A percentile compares a stretch with the other conserved stretches of the same genome.
Evolutionary conservation across 1,284 basidiomycete genomes (phyloP).

Genomic region (Chondrostereum purpureum): DNA sequence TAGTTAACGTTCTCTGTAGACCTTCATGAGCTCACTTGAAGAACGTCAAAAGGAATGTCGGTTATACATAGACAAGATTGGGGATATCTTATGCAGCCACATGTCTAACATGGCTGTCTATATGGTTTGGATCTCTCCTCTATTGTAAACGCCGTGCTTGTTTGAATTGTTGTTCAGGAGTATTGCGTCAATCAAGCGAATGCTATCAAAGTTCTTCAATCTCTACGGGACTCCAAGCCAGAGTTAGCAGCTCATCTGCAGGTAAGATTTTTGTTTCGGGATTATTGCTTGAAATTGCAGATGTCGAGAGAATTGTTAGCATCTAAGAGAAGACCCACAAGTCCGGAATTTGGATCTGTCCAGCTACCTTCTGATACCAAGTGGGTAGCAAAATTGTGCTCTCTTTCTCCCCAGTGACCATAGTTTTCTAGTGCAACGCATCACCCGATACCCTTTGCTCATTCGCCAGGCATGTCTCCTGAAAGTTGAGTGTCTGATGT

Average conservation of each 20-base stretch:
- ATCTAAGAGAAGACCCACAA: conserved; percentile 65
- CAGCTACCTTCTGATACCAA: conserved; percentile 86
- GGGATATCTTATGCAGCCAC: conserved; percentile 75
- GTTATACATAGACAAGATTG: conserved; percentile 84
- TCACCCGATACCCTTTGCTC: conserved; percentile 87
- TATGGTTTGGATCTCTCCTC: conserved; percentile 42
- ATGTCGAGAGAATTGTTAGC: too few species aligned
- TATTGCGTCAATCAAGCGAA: conserved; percentile 89
- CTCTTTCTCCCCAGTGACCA: conserved; percentile 1
- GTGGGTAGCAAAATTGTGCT: conserved; percentile 37
- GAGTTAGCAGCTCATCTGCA: conserved; percentile 64
- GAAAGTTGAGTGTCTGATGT: neutral
- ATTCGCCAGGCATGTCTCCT: conserved; percentile 60
- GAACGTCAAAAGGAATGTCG: conserved; percentile 85
- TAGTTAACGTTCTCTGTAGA: conserved; percentile 35
- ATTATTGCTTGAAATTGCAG: conserved; percentile 5
- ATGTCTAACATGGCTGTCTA: conserved; percentile 77
- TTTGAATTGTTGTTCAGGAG: conserved; percentile 42
- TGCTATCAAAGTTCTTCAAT: conserved; percentile 75
- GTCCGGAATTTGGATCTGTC: conserved; percentile 84
- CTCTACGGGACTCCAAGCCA: conserved; percentile 62
- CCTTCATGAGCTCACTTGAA: conserved; percentile 82
- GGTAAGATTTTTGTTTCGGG: conserved; percentile 30
- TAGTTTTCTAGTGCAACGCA: conserved; percentile 74
- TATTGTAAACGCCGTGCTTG: neutral